Evolutionary conservation across 2,329 filamentous ascomycete genomes (phyloP), one percentile per base, ranked within the genome.

Genomic region (Ophiostoma pallidulum): DNA sequence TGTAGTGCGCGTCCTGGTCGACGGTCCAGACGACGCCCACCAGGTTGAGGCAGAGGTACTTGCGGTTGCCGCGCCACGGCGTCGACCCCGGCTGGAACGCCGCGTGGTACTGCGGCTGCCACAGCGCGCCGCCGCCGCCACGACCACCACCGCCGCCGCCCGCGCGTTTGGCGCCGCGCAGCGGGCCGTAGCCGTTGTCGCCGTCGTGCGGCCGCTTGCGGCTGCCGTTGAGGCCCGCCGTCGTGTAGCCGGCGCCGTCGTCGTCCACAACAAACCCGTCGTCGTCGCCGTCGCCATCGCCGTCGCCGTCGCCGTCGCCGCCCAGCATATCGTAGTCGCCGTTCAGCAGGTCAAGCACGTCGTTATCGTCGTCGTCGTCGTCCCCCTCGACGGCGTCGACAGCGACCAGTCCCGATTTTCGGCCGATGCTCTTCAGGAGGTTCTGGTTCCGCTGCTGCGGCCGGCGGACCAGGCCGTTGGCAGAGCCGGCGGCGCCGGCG

Each of bases 1-100:
- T 98, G 62, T 97, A 80, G 57, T 91, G 84, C 0, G 84, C 86
- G 59, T 96, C 90, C 64, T 98, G 92, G 57, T 95, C 86, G 16
- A 98, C 87, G 0, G 91, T 97, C 88, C 92, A 98, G 8, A 96
- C 86, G 59, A 94, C 92, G 1, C 94, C 92, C 45, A 90, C 86
- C 50, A 98, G 70, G 61, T 97, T 97, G 35, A 97, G 76, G 60
- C 88, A 95, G 1, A 98, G 75, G 61, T 98, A 95, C 60, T 91
- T 87, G 53, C 92, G 77, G 63, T 95, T 92, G 2, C 92, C 92
- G 53, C 88, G 80, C 94, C 92, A 98, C 0, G 91, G 91, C 0
- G 92, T 98, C 46, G 89, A 90, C 1, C 92, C 91, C 0, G 91
- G 87, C 62, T 98, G 94, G 62, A 98, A 94, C 2, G 91, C 69